Percentiles rank a stretch among this genome's conserved stretches.
Evolutionary conservation across 2,329 filamentous ascomycete species (phyloP).

Genomic region (Fusarium cicatricum): DNA sequence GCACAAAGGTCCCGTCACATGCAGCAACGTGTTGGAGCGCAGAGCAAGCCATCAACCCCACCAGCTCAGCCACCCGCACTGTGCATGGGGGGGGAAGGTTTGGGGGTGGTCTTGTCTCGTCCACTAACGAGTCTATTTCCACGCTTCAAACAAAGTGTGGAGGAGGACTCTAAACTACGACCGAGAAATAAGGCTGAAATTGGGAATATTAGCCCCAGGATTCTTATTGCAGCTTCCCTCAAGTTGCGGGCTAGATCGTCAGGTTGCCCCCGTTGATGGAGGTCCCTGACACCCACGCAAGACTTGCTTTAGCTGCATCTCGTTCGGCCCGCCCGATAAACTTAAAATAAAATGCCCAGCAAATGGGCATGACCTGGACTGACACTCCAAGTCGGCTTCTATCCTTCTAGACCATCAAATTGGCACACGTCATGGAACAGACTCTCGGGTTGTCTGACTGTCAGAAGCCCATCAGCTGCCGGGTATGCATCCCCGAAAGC

Average conservation of each 20-base stretch:
- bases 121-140: background rate
- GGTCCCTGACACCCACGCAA: slow-evolving; percentile 1
- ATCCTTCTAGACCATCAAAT: background rate
- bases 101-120: background rate
- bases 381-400: background rate
- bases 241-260: too few species aligned
- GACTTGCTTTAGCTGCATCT: slow-evolving; percentile 5
- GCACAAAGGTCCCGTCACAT: too few species aligned
- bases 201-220: too few species aligned
- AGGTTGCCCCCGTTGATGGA: background rate
- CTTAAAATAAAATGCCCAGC: background rate
- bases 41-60: background rate
- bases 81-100: slow-evolving; percentile 17
- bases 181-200: too few species aligned
- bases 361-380: background rate
- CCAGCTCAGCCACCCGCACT: slow-evolving; percentile 20
- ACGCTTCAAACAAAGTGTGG: background rate
- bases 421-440: too few species aligned
- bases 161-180: background rate
- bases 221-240: too few species aligned
- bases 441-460: too few species aligned
- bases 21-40: too few species aligned
- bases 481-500: too few species aligned
- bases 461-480: too few species aligned
- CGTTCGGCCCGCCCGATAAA: slow-evolving; percentile 9